Percentiles rank a stretch among this genome's conserved stretches.
These are phyloP conservation scores for Dillenia turbinata DNA, from an alignment of 164 flowering plant genomes.

Conservation along the genomic window DNA sequence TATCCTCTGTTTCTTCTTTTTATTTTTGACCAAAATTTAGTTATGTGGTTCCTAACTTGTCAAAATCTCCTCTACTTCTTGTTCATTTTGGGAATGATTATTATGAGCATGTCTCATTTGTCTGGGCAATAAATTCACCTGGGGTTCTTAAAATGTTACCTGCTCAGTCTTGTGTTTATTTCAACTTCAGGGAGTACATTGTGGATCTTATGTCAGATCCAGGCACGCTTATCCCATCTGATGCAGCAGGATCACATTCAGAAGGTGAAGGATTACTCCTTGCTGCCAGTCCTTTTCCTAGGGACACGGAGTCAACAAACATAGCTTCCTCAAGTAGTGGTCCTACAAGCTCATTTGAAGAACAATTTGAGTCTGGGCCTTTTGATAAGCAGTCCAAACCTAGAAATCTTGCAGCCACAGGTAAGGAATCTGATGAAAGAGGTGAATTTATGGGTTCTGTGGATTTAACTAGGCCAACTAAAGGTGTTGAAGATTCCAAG, in stretches of 20 bases:
- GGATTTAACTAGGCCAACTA: slow-evolving; percentile 16
- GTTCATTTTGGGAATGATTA: too few relatives aligned
- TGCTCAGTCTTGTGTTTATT: too few relatives aligned
- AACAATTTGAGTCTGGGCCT: slow-evolving; percentile 34
- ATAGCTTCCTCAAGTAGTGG: slow-evolving; percentile 57
- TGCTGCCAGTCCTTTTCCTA: slow-evolving; percentile 39
- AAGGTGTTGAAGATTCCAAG: slow-evolving; percentile 29
- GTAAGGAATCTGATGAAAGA: slow-evolving; percentile 27
- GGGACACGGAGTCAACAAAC: slow-evolving; percentile 42
- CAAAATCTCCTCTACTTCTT: too few relatives aligned
- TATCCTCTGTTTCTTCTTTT: too few relatives aligned
- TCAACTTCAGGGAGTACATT: slow-evolving; percentile 76
- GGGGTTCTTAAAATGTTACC: too few relatives aligned
- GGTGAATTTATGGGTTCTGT: slow-evolving; percentile 16
- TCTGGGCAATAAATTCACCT: too few relatives aligned
- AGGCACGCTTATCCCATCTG: slow-evolving; percentile 94
- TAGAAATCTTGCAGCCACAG: slow-evolving; percentile 15
- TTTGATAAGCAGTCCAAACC: slow-evolving; percentile 31
- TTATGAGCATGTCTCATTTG: too few relatives aligned
- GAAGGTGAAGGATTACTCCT: slow-evolving; percentile 46
- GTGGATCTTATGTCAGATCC: slow-evolving; percentile 97
- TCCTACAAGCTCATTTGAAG: slow-evolving; percentile 42
- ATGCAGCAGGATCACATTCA: slow-evolving; percentile 55
- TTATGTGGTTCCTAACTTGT: too few relatives aligned
- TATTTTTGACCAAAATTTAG: too few relatives aligned